These are phyloP conservation scores for Hypoxylon lienhwacheense DNA, from an alignment of 495 filamentous ascomycete species.

Conservation along the genomic window DNA sequence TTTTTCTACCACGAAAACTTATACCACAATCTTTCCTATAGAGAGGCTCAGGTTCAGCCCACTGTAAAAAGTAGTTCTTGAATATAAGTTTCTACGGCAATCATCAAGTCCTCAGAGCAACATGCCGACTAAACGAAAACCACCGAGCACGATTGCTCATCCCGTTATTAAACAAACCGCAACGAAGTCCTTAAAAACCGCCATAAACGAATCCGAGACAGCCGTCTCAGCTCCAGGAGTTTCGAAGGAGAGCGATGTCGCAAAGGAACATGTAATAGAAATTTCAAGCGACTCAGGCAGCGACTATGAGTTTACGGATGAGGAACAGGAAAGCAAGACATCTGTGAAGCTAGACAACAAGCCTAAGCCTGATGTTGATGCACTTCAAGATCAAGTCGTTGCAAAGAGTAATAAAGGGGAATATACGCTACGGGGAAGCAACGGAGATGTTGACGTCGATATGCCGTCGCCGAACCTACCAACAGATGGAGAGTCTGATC, in stretches of 20 bases:
- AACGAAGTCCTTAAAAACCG: slow-evolving; percentile 59
- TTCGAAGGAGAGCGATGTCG: slow-evolving; percentile 36
- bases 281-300: slow-evolving; percentile 60
- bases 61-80: too few species aligned
- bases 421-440: slow-evolving; percentile 8
- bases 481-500: slow-evolving; percentile 53
- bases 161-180: slow-evolving; percentile 60
- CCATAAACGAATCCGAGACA: slow-evolving; percentile 74
- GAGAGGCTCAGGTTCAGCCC: too few species aligned
- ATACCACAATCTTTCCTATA: too few species aligned
- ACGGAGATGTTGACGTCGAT: slow-evolving; percentile 28
- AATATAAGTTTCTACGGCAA: too few species aligned
- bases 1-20: too few species aligned
- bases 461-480: slow-evolving; percentile 54
- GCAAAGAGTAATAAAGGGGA: slow-evolving; percentile 8
- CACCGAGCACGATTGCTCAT: slow-evolving; percentile 49
- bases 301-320: slow-evolving; percentile 42
- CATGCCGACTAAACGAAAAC: slow-evolving; percentile 60
- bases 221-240: slow-evolving; percentile 54
- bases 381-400: slow-evolving; percentile 4
- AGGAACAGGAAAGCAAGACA: slow-evolving; percentile 34
- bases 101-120: too few species aligned
- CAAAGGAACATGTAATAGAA: slow-evolving; percentile 47
- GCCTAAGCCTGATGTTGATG: slow-evolving; percentile 9
- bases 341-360: slow-evolving; percentile 12